Percentiles rank a stretch among this genome's conserved stretches.
Conservation (phyloP, 1,284 basidiomycete genomes). For the Lentinus polychrous region DNA sequence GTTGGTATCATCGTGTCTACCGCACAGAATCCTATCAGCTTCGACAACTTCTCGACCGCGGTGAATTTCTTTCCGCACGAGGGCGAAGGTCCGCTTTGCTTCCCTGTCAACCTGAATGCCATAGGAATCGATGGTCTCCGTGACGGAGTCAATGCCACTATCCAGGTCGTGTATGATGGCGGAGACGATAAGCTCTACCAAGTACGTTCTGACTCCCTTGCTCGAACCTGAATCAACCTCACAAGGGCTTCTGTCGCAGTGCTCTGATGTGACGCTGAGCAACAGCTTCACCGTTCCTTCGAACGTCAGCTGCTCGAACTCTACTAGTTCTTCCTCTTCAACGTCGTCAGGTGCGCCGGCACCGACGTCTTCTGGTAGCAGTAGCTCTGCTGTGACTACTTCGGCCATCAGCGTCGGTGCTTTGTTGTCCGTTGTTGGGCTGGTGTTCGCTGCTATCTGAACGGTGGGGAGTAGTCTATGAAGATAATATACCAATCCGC, state of each 20-base stretch:
- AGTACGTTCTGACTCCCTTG: slow-evolving; percentile 25
- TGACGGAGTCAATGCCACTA: slow-evolving; percentile 45
- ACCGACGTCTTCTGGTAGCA: slow-evolving; percentile 7
- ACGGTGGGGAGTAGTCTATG: background rate
- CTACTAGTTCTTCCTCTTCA: slow-evolving; percentile 2
- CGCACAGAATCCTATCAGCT: slow-evolving; percentile 47
- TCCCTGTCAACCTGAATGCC: slow-evolving; percentile 48
- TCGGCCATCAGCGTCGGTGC: background rate
- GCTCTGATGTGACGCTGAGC: slow-evolving; percentile 64
- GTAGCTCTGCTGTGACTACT: background rate
- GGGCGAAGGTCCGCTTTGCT: slow-evolving; percentile 39
- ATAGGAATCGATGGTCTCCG: slow-evolving; percentile 25
- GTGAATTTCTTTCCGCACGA: slow-evolving; percentile 34
- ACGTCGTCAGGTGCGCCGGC: slow-evolving; percentile 5
- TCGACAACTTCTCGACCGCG: slow-evolving; percentile 33
- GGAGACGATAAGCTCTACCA: slow-evolving; percentile 62
- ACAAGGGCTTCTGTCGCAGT: slow-evolving; percentile 30
- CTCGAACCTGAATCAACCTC: background rate
- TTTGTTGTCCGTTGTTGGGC: slow-evolving; percentile 11
- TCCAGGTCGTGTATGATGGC: slow-evolving; percentile 49
- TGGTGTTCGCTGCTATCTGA: slow-evolving; percentile 16
- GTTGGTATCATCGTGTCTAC: slow-evolving; percentile 49
- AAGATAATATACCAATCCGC: too few species aligned
- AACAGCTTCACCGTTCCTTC: slow-evolving; percentile 34
- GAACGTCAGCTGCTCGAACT: slow-evolving; percentile 25